phyloP scores from a whole-genome alignment of 2,329 filamentous ascomycete genomes.

The Ceratocystis lukuohia region DNA sequence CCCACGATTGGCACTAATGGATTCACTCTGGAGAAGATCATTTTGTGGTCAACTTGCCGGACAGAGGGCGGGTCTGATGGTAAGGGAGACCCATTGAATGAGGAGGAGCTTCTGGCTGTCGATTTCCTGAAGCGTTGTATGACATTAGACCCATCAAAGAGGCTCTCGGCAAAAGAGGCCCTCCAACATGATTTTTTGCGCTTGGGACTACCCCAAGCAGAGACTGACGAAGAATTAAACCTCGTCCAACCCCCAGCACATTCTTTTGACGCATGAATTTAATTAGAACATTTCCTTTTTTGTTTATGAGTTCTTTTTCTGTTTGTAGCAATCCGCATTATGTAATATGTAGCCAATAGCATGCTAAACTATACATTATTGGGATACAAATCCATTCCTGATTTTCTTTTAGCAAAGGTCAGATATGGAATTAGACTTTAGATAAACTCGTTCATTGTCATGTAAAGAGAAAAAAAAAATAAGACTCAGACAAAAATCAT shows the following conservation, averaged over 20 bases:
- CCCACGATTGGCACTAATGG: slow-evolving; percentile 78
- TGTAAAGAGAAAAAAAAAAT: not conserved
- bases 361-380: not conserved
- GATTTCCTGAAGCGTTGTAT: slow-evolving; percentile 59
- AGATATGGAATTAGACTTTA: too few species aligned
- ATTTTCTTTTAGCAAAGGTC: too few species aligned
- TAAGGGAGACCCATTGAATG: slow-evolving; percentile 39
- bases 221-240: slow-evolving; percentile 5
- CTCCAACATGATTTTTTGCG: slow-evolving; percentile 57
- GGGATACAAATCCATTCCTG: not conserved
- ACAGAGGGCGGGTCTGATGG: slow-evolving; percentile 44
- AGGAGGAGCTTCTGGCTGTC: slow-evolving; percentile 59
- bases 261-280: not conserved
- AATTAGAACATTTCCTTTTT: not conserved
- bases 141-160: slow-evolving; percentile 59
- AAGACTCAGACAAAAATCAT: not conserved
- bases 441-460: not conserved
- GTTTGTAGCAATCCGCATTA: not conserved
- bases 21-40: slow-evolving; percentile 82
- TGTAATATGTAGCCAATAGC: not conserved
- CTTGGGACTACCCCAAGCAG: slow-evolving; percentile 17
- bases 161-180: slow-evolving; percentile 64
- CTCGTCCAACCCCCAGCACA: not conserved
- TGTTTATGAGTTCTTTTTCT: not conserved
- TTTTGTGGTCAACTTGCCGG: slow-evolving; percentile 84